Base-by-base conservation (phyloP, 371 early-diverging fungal genomes). In the Funneliformis caledonium region DNA sequence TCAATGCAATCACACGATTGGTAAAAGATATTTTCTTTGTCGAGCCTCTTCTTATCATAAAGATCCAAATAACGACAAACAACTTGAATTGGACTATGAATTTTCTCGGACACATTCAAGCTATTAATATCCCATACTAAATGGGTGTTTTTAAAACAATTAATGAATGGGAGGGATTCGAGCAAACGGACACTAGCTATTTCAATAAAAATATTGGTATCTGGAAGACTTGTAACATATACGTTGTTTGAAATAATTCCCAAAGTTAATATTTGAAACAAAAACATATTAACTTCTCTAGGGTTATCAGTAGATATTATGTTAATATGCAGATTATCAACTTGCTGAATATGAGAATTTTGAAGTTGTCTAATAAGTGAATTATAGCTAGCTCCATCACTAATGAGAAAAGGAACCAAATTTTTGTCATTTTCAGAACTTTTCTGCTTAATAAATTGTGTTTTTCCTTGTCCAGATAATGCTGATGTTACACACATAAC, bases 401-500 rank as follows among this genome's bases (percentile, higher is more conserved):
- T 62, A 33, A 80, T 60, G 10, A 80, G 60, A 8, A 80, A 74
- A 45, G 60, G 80, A 16, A 31, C 26, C 19, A 48, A 72, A 0
- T 47, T 26, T 33, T 43, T 64, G 37, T 3, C 37, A 43, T 78
- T 68, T 10, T 43, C 33, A 56, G 45, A 59, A 81, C 76, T 65
- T 6, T 1, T 19, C 61, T 80, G 80, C 14, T n/a, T 22, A 33
- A 80, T 72, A 1, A 5, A 72, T 45, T 80, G 72, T 2, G 72
- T 72, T 80, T 80, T 80, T 2, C 80, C 80, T 45, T 80, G 80
- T 45, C 80, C 80, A 37, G 80, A 80, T 14, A 80, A 69, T 22
- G 37, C 80, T 45, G 80, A 80, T 50, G 80, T 60, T 6, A 80
- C 43, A 26, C 37, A 11, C 11, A 50, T n/a, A 6, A 77, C 33